Evolutionary conservation across 192 early-diverging fungal species (phyloP), one percentile per base, ranked within the genome.

Genomic region (Chytriomyces confervae): DNA sequence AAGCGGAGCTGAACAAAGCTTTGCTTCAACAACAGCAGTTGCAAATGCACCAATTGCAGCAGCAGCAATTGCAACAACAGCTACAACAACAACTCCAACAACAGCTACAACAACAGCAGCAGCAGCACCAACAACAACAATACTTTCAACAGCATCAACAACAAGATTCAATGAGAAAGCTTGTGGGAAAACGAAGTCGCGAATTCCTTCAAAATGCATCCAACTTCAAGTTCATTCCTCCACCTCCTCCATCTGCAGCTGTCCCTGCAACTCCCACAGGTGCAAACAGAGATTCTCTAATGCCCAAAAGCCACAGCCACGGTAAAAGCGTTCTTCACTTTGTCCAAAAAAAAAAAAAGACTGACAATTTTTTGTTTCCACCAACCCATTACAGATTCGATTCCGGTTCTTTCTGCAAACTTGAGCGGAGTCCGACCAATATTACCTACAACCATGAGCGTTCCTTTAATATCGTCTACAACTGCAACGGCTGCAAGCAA

Each of bases 1-100:
- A 57, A 57, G 53, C 53, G 53, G 53, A 57, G 20, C 53, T 57
- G 53, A 57, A 20, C 53, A 57, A 57, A 57, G 53, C 53, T n/a
- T 20, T 57, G 13, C 20, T 57, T 13, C 53, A 57, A 57, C 53
- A 57, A 20, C 53, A 57, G 53, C 20, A n/a, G 53, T 57, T 57
- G 53, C 53, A 57, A 36, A 36, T 36, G 36, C 36, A 36, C 36
- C 36, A 36, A 36, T 36, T 36, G 53, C 53, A 57, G 53, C 53
- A 57, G 53, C 53, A 57, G 13, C 16, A 57, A 57, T 20, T 57
- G 53, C 53, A 20, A 13, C 53, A 57, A 13, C 53, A 57, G 16
- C 53, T 57, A 3, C 53, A 13, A 57, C 53, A n/a, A n/a, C 13
- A n/a, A 5, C 20, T 57, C 53, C 53, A 57, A 57, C 53, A 20